These are phyloP conservation scores for Trichaptum fuscoviolaceum DNA, from an alignment of 768 basidiomycete genomes.

Conservation along the genomic window DNA sequence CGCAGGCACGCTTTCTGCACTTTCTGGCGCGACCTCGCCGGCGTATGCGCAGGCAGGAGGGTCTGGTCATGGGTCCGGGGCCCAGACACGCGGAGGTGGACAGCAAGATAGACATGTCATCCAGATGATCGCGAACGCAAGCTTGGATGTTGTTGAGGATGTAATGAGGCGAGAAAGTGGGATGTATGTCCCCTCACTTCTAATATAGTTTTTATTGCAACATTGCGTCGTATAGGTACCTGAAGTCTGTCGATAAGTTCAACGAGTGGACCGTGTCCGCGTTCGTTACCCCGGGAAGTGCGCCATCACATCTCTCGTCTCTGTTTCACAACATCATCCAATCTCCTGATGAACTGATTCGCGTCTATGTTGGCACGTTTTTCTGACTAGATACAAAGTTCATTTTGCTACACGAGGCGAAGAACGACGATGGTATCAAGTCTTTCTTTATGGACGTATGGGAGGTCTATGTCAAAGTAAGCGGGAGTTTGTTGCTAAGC, in stretches of 20 bases:
- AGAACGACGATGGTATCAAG: conserved; percentile 96
- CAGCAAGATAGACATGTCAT: conserved; percentile 91
- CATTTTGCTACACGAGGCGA: conserved; percentile 86
- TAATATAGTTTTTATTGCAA: background rate
- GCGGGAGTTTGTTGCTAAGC: conserved; percentile 15
- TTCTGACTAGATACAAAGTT: conserved; percentile 80
- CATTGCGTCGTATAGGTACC: conserved; percentile 57
- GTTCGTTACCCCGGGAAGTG: conserved; percentile 93
- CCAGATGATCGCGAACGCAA: conserved; percentile 98
- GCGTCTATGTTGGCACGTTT: conserved; percentile 8
- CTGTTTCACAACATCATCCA: conserved; percentile 5
- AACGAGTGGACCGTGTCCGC: conserved; percentile 99
- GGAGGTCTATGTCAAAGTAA: conserved; percentile 96
- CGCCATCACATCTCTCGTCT: conserved; percentile 27
- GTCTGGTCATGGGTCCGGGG: conserved; percentile 21
- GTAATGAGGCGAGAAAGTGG: conserved; percentile 75
- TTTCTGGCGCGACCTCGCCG: conserved; percentile 79
- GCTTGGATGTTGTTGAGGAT: conserved; percentile 92
- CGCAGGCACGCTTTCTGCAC: conserved; percentile 80
- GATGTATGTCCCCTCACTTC: conserved; percentile 51
- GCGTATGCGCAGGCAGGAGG: conserved; percentile 59
- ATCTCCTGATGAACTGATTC: conserved; percentile 17
- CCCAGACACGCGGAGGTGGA: conserved; percentile 54
- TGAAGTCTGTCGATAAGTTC: conserved; percentile 94
- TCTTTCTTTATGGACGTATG: conserved; percentile 92